A percentile compares a stretch with the other conserved stretches of the same genome.
Evolutionary conservation across 2,329 filamentous ascomycete species (phyloP).

Genomic region (Epichloe brachyelytri): DNA sequence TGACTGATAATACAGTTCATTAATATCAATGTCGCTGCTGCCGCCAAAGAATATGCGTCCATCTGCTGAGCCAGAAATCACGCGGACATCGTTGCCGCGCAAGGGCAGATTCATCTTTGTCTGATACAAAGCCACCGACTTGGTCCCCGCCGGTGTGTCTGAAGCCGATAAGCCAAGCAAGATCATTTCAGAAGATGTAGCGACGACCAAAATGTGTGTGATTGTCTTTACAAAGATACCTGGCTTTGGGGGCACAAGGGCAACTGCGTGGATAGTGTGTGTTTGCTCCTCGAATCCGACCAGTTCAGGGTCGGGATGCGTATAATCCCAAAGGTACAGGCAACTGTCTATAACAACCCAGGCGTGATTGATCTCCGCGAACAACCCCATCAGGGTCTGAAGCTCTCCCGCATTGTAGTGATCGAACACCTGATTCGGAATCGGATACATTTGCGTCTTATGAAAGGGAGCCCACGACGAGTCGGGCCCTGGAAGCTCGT

Average conservation of each 20-base stretch:
- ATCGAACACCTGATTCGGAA: conserved; percentile 84
- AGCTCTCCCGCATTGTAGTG: conserved; percentile 83
- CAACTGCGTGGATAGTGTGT: conserved; percentile 82
- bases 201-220: conserved; percentile 77
- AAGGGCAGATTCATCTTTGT: conserved; percentile 75
- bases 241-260: conserved; percentile 71
- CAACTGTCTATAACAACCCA: conserved; percentile 95
- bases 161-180: conserved; percentile 71
- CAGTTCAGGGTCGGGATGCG: conserved; percentile 76
- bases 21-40: conserved; percentile 68
- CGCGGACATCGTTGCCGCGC: conserved; percentile 61
- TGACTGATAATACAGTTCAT: conserved; percentile 91
- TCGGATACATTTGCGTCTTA: conserved; percentile 71
- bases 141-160: conserved; percentile 54
- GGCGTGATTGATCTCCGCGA: conserved; percentile 86
- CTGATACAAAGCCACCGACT: conserved; percentile 67
- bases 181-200: conserved; percentile 73
- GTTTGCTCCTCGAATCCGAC: conserved; percentile 85
- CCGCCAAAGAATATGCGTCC: conserved; percentile 93
- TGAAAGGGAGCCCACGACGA: conserved; percentile 81
- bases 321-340: conserved; percentile 96
- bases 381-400: conserved; percentile 86
- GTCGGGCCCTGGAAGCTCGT: conserved; percentile 59
- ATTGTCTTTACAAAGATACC: conserved; percentile 82
- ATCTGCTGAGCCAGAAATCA: conserved; percentile 68